A percentile compares a stretch with the other conserved stretches of the same genome.
Evolutionary conservation across 768 basidiomycete genomes (phyloP).

Genomic region (Leccinum subgranulosum): DNA sequence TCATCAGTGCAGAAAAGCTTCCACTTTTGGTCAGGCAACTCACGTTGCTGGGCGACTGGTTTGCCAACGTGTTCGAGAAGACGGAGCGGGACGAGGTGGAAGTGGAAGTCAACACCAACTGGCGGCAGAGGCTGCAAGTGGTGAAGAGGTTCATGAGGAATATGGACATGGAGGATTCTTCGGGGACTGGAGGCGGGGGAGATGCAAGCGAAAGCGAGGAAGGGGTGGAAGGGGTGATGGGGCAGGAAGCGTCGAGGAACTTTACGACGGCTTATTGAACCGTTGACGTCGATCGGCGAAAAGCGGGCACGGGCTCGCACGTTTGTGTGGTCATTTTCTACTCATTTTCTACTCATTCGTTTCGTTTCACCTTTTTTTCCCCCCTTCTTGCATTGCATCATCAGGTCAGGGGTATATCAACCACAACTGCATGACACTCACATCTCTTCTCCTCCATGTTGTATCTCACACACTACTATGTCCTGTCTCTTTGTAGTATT

Average conservation of each 20-base stretch:
- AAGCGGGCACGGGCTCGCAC: background rate
- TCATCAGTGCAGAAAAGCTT: constrained; percentile 85
- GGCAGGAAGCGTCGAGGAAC: constrained; percentile 52
- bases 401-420: constrained; percentile 6
- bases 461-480: constrained; percentile 9
- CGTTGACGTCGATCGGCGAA: background rate
- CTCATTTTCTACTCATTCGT: constrained; percentile 9
- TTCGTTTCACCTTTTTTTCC: constrained; percentile 13
- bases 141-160: constrained; percentile 62
- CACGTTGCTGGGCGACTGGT: constrained; percentile 85
- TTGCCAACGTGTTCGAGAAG: constrained; percentile 76
- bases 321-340: background rate
- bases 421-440: constrained; percentile 7
- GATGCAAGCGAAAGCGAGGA: constrained; percentile 11
- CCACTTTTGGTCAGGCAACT: constrained; percentile 88
- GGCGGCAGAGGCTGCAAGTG: constrained; percentile 75
- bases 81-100: constrained; percentile 69
- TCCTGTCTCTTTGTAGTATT: constrained; percentile 5
- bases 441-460: constrained; percentile 1
- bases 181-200: constrained; percentile 23
- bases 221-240: constrained; percentile 44
- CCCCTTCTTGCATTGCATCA: constrained; percentile 11
- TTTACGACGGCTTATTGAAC: constrained; percentile 52
- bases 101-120: constrained; percentile 84
- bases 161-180: constrained; percentile 23